Base-by-base conservation (phyloP, 352 stramenopile genomes). In the Globisporangium parvum region DNA sequence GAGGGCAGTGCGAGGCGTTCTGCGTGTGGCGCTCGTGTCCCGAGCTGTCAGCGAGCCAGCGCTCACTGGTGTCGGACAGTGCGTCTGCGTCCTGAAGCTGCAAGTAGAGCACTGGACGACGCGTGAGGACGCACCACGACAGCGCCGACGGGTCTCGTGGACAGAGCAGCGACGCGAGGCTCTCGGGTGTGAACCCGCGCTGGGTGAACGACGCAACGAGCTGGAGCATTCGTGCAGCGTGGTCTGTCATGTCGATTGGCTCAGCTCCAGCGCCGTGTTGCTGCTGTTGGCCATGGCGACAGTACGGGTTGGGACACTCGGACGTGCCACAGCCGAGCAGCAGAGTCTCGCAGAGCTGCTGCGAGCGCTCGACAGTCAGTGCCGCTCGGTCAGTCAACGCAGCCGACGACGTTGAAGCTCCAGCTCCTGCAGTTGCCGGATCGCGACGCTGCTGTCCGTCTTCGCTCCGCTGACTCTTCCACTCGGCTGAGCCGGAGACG, bases 401-500 rank as follows among this genome's bases (percentile, higher is more conserved):
- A 53, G 15, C 33, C 31, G 31, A 12, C 31, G 31, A 37, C 6
- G 28, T 28, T 49, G 14, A 31, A 44, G 41, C 15, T 11, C 18
- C 24, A 44, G 15, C n/a, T 26, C 40, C 63, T n/a, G 31, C 4
- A 24, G 47, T 3, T 2, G 9, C 35, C 18, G 21, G n/a, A n/a
- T n/a, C 3, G 0, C 2, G 15, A n/a, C 18, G 11, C 10, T 44
- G 48, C 9, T 12, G 9, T 28, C 82, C 85, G 48, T 85, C 75
- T 76, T 94, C 85, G 6, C 71, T 73, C 10, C 85, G 71, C 40
- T 80, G 67, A 49, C 55, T 83, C 53, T 88, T 90, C 85, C 85
- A 94, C 40, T 93, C 82, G 6, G 64, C 63, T 6, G 85, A 94
- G 3, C 85, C 85, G 6, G 85, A 94, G 37, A 92, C 75, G 26